Evolutionary conservation across 1,139 yeast species (phyloP).

Genomic region (Eremothecium coryli): DNA sequence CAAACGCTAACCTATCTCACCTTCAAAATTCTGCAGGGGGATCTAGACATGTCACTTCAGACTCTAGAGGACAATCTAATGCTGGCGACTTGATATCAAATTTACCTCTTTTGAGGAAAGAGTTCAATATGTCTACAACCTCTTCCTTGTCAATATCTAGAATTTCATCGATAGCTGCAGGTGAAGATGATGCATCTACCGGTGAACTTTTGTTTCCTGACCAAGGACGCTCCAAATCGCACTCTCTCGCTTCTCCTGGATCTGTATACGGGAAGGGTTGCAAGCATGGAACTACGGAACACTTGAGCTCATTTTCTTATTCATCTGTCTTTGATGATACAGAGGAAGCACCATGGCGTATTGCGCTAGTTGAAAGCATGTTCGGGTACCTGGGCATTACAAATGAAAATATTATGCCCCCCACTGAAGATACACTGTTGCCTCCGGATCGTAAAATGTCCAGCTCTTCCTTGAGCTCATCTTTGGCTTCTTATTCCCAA

Average conservation of each 20-base stretch:
- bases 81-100: slow-evolving; percentile 84
- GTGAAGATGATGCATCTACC: not conserved
- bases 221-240: slow-evolving; percentile 1
- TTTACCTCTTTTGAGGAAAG: slow-evolving; percentile 62
- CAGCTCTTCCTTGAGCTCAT: slow-evolving; percentile 13
- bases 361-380: slow-evolving; percentile 67
- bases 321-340: slow-evolving; percentile 56
- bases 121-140: slow-evolving; percentile 12
- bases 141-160: not conserved
- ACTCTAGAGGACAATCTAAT: slow-evolving; percentile 50
- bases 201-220: not conserved
- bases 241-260: slow-evolving; percentile 1
- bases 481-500: slow-evolving; percentile 14
- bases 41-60: slow-evolving; percentile 59
- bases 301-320: slow-evolving; percentile 40
- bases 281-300: slow-evolving; percentile 17
- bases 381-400: slow-evolving; percentile 65
- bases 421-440: slow-evolving; percentile 9
- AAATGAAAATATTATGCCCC: slow-evolving; percentile 32
- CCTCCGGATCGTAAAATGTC: slow-evolving; percentile 11
- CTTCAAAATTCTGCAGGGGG: slow-evolving; percentile 1
- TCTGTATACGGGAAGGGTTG: slow-evolving; percentile 1
- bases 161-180: not conserved
- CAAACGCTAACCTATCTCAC: slow-evolving; percentile 12
- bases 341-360: slow-evolving; percentile 60